These are phyloP conservation scores for Amanita polypyramis DNA, from an alignment of 768 basidiomycete genomes.

Conservation along the genomic window DNA sequence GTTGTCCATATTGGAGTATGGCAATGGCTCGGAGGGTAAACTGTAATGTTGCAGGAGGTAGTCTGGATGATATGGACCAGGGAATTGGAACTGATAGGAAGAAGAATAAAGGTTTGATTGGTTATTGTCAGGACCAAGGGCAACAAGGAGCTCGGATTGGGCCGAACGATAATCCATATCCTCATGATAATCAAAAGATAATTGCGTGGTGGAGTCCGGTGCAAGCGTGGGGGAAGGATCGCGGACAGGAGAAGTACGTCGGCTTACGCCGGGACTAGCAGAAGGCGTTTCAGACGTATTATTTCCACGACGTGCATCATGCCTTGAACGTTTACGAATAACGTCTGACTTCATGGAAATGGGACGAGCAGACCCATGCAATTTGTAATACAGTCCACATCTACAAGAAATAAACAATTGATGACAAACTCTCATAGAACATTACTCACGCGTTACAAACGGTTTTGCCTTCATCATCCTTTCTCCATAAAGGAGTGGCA, in stretches of 20 bases:
- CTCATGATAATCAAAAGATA: conserved; percentile 38
- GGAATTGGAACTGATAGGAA: conserved; percentile 36
- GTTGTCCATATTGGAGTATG: conserved; percentile 27
- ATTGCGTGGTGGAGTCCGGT: conserved; percentile 58
- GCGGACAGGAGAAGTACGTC: conserved; percentile 57
- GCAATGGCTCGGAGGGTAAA: conserved; percentile 38
- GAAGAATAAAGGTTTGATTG: conserved; percentile 17
- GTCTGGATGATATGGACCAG: conserved; percentile 71
- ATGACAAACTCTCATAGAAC: conserved; percentile 2
- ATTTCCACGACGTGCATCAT: conserved; percentile 59
- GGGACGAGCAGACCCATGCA: conserved; percentile 77
- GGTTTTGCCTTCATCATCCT: conserved; percentile 86
- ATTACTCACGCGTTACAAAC: conserved; percentile 78
- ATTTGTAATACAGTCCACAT: conserved; percentile 77
- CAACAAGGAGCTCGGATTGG: conserved; percentile 44
- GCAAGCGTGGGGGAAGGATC: conserved; percentile 59
- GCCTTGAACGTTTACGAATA: conserved; percentile 78
- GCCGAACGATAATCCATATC: conserved; percentile 29
- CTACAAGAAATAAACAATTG: conserved; percentile 22
- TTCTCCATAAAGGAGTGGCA: conserved; percentile 82
- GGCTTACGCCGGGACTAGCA: conserved; percentile 63
- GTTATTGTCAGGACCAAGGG: conserved; percentile 25
- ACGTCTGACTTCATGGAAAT: conserved; percentile 90
- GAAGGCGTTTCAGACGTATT: conserved; percentile 60
- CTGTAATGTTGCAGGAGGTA: conserved; percentile 46